Conservation (phyloP, 805 yeast genomes). For the Lipomyces sp. region DNA sequence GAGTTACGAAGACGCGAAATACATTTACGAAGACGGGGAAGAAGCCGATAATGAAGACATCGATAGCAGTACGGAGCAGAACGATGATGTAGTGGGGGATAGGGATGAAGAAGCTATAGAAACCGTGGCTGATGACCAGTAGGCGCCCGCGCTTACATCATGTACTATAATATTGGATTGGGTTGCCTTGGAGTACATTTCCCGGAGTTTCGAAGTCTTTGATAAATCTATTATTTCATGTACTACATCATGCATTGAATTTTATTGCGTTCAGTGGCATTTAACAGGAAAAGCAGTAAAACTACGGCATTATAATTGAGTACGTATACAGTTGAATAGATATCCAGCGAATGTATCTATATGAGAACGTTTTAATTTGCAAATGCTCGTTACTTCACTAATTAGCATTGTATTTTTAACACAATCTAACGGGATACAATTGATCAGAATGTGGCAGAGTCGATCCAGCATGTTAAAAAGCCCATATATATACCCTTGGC, state of each 20-base stretch:
- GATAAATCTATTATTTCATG: background rate
- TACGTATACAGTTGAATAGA: background rate
- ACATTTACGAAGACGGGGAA: background rate
- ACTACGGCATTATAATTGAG: background rate
- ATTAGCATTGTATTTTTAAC: too few species aligned
- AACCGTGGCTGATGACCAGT: background rate
- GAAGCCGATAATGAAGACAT: background rate
- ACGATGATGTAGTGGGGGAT: background rate
- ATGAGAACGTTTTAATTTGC: background rate
- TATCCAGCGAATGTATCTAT: background rate
- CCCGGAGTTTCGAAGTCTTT: background rate
- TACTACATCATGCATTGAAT: background rate
- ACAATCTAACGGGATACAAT: background rate
- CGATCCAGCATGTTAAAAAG: slow-evolving; percentile 31
- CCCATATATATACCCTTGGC: slow-evolving; percentile 26
- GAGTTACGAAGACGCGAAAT: slow-evolving; percentile 19
- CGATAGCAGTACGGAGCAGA: background rate
- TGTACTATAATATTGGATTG: background rate
- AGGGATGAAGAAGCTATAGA: background rate
- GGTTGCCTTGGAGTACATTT: background rate
- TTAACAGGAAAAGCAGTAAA: background rate
- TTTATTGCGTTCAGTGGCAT: background rate
- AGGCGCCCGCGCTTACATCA: background rate
- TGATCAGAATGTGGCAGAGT: slow-evolving; percentile 23
- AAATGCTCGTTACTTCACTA: background rate